Evolutionary conservation across 2,329 filamentous ascomycete species (phyloP).

Genomic region (Claviceps sp.): DNA sequence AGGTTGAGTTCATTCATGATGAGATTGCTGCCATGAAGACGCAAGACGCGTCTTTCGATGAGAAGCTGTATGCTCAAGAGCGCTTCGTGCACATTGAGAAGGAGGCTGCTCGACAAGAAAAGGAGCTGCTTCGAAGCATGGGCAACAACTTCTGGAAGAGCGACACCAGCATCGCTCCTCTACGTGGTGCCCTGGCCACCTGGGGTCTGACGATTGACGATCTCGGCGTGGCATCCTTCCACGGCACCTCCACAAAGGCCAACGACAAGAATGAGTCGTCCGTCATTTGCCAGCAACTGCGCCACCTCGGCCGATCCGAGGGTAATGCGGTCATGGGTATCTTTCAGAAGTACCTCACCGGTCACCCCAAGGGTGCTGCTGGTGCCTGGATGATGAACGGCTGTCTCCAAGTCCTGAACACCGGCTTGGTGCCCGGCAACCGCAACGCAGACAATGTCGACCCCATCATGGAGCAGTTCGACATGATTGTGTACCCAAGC

Average conservation of each 20-base stretch:
- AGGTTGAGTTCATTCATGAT: slow-evolving; percentile 83
- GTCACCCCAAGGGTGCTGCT: slow-evolving; percentile 96
- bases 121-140: slow-evolving; percentile 80
- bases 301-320: slow-evolving; percentile 88
- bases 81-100: slow-evolving; percentile 76
- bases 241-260: slow-evolving; percentile 94
- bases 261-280: slow-evolving; percentile 99
- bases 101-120: slow-evolving; percentile 77
- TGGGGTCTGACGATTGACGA: slow-evolving; percentile 98
- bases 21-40: slow-evolving; percentile 86
- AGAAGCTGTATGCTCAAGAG: slow-evolving; percentile 74
- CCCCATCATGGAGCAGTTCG: slow-evolving; percentile 90
- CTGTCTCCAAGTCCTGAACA: slow-evolving; percentile 88
- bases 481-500: slow-evolving; percentile 95
- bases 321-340: slow-evolving; percentile 92
- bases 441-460: slow-evolving; percentile 97
- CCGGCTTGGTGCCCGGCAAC: slow-evolving; percentile 88
- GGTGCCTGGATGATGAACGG: slow-evolving; percentile 99
- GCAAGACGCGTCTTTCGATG: slow-evolving; percentile 60
- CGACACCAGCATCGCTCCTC: slow-evolving; percentile 81
- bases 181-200: slow-evolving; percentile 88
- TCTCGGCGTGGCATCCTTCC: slow-evolving; percentile 90
- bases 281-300: slow-evolving; percentile 91
- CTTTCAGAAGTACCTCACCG: slow-evolving; percentile 98
- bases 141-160: slow-evolving; percentile 99